Percentiles rank a stretch among this genome's conserved stretches.
phyloP scores from a whole-genome alignment of 805 yeast species.

The Monosporozyma yasuniensis region DNA sequence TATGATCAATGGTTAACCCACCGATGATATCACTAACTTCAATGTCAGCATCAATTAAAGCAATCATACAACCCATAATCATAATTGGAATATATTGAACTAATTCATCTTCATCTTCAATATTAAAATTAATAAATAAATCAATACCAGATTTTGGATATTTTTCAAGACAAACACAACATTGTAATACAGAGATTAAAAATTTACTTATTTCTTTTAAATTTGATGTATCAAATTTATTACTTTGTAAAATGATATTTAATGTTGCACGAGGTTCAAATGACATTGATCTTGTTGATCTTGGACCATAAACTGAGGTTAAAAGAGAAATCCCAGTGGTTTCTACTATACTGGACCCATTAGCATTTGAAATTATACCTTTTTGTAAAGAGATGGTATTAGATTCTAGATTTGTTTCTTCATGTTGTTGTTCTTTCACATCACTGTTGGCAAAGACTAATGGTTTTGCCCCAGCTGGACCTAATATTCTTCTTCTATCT shows the following conservation, averaged over 20 bases:
- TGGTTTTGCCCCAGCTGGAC: slow-evolving; percentile 62
- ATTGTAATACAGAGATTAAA: slow-evolving; percentile 31
- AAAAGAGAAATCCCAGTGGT: slow-evolving; percentile 42
- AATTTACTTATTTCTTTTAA: slow-evolving; percentile 37
- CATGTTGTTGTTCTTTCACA: slow-evolving; percentile 7
- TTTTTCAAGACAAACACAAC: slow-evolving; percentile 41
- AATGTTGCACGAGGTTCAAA: slow-evolving; percentile 59
- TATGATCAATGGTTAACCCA: slow-evolving; percentile 41
- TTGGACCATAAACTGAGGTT: slow-evolving; percentile 78
- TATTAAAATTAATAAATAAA: slow-evolving; percentile 58
- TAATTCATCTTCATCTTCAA: slow-evolving; percentile 12
- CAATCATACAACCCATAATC: slow-evolving; percentile 44
- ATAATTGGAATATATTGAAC: slow-evolving; percentile 31
- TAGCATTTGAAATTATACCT: slow-evolving; percentile 59
- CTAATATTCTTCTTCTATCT: slow-evolving; percentile 82
- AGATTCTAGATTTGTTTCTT: neutral
- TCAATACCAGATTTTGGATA: slow-evolving; percentile 90
- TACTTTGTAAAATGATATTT: slow-evolving; percentile 41
- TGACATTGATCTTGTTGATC: slow-evolving; percentile 64
- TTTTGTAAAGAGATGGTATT: slow-evolving; percentile 34
- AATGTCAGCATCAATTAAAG: slow-evolving; percentile 77
- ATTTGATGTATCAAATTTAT: slow-evolving; percentile 18
- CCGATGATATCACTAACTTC: slow-evolving; percentile 72
- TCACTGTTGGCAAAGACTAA: slow-evolving; percentile 29
- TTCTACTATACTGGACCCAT: slow-evolving; percentile 80